phyloP scores from a whole-genome alignment of 2,329 filamentous ascomycete species.

The Neofusicoccum ribis region DNA sequence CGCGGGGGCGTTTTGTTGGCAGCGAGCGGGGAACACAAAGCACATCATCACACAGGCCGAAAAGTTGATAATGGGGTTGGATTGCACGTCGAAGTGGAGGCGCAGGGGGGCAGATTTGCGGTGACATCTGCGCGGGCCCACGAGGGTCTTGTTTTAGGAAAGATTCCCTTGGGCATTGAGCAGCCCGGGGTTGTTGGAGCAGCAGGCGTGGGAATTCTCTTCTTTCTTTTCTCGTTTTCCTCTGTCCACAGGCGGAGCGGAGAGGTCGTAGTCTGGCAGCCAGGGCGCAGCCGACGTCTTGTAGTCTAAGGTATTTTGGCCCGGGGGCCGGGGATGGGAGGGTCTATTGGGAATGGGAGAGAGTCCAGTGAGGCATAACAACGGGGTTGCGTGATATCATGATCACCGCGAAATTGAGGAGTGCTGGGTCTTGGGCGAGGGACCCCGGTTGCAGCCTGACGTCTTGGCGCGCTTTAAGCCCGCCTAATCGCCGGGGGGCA shows the following conservation, averaged over 20 bases:
- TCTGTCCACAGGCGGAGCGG: not conserved
- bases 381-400: slow-evolving; percentile 9
- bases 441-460: slow-evolving; percentile 2
- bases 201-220: not conserved
- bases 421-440: not conserved
- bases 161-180: slow-evolving; percentile 7
- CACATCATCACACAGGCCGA: slow-evolving; percentile 9
- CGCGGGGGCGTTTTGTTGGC: slow-evolving; percentile 14
- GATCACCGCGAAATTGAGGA: not conserved
- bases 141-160: slow-evolving; percentile 12
- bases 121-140: slow-evolving; percentile 1
- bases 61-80: slow-evolving; percentile 17
- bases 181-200: slow-evolving; percentile 9
- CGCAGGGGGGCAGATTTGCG: slow-evolving; percentile 11
- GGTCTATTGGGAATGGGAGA: slow-evolving; percentile 8
- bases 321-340: not conserved
- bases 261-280: slow-evolving; percentile 2
- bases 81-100: slow-evolving; percentile 5
- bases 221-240: slow-evolving; percentile 4
- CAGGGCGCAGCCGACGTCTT: not conserved
- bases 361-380: not conserved
- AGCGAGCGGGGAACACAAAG: not conserved
- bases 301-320: slow-evolving; percentile 15
- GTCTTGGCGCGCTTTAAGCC: slow-evolving; percentile 1
- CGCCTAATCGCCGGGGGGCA: slow-evolving; percentile 5